Evolutionary conservation across 2,329 filamentous ascomycete species (phyloP).

Genomic region (Paraphaeosphaeria sporulosa): DNA sequence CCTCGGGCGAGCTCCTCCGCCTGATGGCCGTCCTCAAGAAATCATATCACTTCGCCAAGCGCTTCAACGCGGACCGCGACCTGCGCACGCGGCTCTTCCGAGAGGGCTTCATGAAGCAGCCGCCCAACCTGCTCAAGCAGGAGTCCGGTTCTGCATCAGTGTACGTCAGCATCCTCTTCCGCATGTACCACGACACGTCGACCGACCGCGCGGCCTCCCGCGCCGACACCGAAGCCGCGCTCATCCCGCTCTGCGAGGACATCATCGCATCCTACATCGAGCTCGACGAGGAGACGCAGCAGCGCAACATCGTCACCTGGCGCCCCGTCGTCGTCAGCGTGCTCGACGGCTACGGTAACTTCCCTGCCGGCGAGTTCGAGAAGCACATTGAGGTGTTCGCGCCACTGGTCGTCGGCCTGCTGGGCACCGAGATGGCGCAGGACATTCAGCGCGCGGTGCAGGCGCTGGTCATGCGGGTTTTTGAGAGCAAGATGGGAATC

Average conservation of each 20-base stretch:
- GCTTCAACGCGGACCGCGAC: slow-evolving; percentile 98
- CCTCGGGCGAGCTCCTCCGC: slow-evolving; percentile 84
- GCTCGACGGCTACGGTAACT: slow-evolving; percentile 87
- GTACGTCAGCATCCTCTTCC: slow-evolving; percentile 93
- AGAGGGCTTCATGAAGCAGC: slow-evolving; percentile 99
- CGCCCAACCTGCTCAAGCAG: slow-evolving; percentile 96
- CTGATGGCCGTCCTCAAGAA: slow-evolving; percentile 96
- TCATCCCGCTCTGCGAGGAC: slow-evolving; percentile 94
- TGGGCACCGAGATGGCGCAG: slow-evolving; percentile 79
- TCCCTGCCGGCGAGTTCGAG: slow-evolving; percentile 80
- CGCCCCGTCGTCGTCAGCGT: slow-evolving; percentile 96
- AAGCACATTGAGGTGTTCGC: slow-evolving; percentile 85
- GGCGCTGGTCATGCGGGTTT: slow-evolving; percentile 78
- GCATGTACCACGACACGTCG: slow-evolving; percentile 93
- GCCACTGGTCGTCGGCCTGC: slow-evolving; percentile 80
- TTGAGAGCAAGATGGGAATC: slow-evolving; percentile 61
- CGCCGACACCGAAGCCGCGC: slow-evolving; percentile 84
- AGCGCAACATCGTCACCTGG: slow-evolving; percentile 97
- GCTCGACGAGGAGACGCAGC: slow-evolving; percentile 94
- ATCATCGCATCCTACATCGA: slow-evolving; percentile 86
- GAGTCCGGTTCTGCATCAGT: slow-evolving; percentile 92
- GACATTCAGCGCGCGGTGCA: slow-evolving; percentile 84
- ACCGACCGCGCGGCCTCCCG: slow-evolving; percentile 82
- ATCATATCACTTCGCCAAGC: slow-evolving; percentile 93
- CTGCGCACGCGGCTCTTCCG: slow-evolving; percentile 92